Evolutionary conservation across 179 eudicot species (phyloP).

Genomic region (Actinidia chinensis): DNA sequence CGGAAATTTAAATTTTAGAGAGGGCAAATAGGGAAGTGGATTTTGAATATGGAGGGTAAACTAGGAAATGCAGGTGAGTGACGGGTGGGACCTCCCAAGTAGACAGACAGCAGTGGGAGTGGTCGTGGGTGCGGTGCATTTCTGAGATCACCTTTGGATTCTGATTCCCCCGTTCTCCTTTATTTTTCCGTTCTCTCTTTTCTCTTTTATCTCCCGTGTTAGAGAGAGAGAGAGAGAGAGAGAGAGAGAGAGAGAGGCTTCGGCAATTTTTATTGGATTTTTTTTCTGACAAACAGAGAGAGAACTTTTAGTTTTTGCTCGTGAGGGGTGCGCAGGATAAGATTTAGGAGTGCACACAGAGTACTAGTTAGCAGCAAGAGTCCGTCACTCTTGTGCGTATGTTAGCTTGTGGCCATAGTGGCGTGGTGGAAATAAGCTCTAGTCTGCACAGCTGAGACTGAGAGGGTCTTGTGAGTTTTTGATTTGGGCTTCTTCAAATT

Average conservation of each 20-base stretch:
- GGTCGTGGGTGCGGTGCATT: constrained; percentile 3
- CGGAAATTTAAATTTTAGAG: too few species aligned
- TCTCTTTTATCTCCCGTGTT: constrained; percentile 17
- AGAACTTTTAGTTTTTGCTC: constrained; percentile 3
- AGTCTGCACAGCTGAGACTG: background rate
- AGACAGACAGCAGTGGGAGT: constrained; percentile 13
- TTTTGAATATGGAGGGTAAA: constrained; percentile 18
- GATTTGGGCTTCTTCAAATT: background rate
- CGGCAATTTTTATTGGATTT: constrained; percentile 12
- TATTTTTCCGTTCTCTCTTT: background rate
- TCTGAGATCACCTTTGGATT: background rate
- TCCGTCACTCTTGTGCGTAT: too few species aligned
- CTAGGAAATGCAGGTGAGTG: background rate
- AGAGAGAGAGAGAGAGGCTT: background rate
- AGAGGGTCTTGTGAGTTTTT: background rate
- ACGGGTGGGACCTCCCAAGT: background rate
- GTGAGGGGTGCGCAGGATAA: constrained; percentile 38
- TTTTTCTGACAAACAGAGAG: background rate
- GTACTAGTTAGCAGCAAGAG: background rate
- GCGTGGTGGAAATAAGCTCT: constrained; percentile 6
- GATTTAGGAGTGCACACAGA: background rate
- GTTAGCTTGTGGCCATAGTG: background rate
- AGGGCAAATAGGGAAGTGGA: background rate
- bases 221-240: background rate
- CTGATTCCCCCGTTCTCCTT: constrained; percentile 17